Conservation (phyloP, 2,329 filamentous ascomycete species). For the Epichloe elymi region DNA sequence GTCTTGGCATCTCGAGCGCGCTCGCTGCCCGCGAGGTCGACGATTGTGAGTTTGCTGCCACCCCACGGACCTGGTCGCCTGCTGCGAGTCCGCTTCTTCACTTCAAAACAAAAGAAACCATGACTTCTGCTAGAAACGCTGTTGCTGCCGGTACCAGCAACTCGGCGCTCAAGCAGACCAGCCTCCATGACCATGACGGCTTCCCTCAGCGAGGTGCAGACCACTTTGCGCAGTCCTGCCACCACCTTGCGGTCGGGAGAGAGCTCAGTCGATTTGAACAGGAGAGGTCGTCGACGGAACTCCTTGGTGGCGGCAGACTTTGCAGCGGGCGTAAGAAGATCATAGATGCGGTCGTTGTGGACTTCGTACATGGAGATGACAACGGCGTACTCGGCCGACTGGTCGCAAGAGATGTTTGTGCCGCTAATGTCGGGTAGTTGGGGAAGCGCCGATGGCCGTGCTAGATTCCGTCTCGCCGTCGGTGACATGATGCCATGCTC, state of each 20-base stretch:
- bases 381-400: slow-evolving; percentile 69
- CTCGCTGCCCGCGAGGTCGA: slow-evolving; percentile 88
- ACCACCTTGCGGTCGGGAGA: slow-evolving; percentile 91
- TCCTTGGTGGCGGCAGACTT: slow-evolving; percentile 53
- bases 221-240: slow-evolving; percentile 77
- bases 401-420: slow-evolving; percentile 44
- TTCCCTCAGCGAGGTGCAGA: slow-evolving; percentile 71
- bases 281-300: slow-evolving; percentile 59
- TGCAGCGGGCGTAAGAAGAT: slow-evolving; percentile 59
- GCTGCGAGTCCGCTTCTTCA: slow-evolving; percentile 59
- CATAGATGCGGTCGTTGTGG: slow-evolving; percentile 96
- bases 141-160: slow-evolving; percentile 86
- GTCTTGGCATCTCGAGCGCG: slow-evolving; percentile 89
- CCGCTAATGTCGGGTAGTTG: slow-evolving; percentile 62
- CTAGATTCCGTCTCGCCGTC: slow-evolving; percentile 48
- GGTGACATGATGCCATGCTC: slow-evolving; percentile 33
- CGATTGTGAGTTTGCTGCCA: slow-evolving; percentile 70
- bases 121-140: slow-evolving; percentile 86
- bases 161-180: slow-evolving; percentile 72
- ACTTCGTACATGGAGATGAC: slow-evolving; percentile 98
- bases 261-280: slow-evolving; percentile 85
- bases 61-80: slow-evolving; percentile 48
- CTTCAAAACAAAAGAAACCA: slow-evolving; percentile 90
- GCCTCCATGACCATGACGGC: slow-evolving; percentile 84
- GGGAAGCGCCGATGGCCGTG: slow-evolving; percentile 58